These are phyloP conservation scores for Sporothrix protearum DNA, from an alignment of 2,329 filamentous ascomycete species.

Conservation along the genomic window DNA sequence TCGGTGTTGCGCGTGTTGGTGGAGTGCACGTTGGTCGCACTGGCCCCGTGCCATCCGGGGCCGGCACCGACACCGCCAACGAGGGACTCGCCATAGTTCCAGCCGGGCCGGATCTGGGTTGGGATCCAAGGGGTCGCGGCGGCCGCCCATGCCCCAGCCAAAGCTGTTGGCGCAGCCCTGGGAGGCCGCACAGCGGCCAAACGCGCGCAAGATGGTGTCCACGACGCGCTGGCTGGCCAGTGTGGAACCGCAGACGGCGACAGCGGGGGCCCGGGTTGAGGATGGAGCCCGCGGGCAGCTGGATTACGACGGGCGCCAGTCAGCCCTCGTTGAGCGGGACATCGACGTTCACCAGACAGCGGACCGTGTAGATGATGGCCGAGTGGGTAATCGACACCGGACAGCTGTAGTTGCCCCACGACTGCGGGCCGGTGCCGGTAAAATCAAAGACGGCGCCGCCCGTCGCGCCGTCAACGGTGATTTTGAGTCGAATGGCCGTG, in stretches of 20 bases:
- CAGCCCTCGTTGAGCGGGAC: constrained; percentile 42
- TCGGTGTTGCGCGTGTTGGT: constrained; percentile 83
- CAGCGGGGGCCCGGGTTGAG: background rate
- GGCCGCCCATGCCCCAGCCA: background rate
- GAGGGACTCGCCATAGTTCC: constrained; percentile 65
- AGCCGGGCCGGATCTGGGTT: constrained; percentile 72
- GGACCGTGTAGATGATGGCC: constrained; percentile 40
- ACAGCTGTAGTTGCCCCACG: constrained; percentile 26
- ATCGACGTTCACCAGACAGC: constrained; percentile 37
- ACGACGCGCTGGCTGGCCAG: constrained; percentile 34
- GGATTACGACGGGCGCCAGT: constrained; percentile 35
- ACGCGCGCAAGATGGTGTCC: constrained; percentile 40
- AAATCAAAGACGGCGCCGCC: constrained; percentile 40
- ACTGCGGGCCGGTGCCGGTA: constrained; percentile 34
- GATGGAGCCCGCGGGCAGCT: constrained; percentile 32
- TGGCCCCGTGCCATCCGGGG: constrained; percentile 67
- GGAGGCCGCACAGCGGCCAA: constrained; percentile 41
- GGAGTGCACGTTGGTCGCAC: constrained; percentile 68
- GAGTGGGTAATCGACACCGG: constrained; percentile 27
- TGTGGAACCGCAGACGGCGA: background rate
- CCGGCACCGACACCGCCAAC: constrained; percentile 73
- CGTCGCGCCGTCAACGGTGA: constrained; percentile 34
- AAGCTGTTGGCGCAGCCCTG: background rate
- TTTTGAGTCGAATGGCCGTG: constrained; percentile 35
- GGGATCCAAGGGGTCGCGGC: constrained; percentile 45